Conservation (phyloP, 2,329 filamentous ascomycete genomes). For the Trichoderma lentiforme region DNA sequence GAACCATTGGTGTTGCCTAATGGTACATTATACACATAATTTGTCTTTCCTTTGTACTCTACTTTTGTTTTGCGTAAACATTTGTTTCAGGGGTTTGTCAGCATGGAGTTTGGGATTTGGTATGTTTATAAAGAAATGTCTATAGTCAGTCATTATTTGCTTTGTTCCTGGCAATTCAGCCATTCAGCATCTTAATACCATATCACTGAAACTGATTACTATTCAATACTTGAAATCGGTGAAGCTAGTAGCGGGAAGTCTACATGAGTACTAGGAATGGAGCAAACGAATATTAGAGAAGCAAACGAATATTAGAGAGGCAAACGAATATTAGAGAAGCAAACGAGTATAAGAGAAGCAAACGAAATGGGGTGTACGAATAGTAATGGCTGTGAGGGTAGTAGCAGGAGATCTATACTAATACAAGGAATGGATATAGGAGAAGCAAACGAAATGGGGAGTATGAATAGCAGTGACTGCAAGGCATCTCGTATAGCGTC, state of each 20-base stretch:
- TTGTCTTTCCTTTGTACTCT: not conserved
- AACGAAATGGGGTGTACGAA: too few relatives aligned
- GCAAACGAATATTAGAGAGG: too few relatives aligned
- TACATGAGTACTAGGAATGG: not conserved
- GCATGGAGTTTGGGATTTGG: not conserved
- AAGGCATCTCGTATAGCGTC: not conserved
- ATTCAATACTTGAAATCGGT: not conserved
- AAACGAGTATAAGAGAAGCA: too few relatives aligned
- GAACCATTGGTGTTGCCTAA: slow-evolving; percentile 17
- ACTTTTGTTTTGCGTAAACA: not conserved
- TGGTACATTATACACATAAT: not conserved
- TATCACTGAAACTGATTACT: not conserved
- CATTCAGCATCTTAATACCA: not conserved
- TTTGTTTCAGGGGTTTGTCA: not conserved
- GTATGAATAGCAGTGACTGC: not conserved
- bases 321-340: too few relatives aligned
- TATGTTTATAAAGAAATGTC: not conserved
- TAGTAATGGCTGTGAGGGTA: not conserved
- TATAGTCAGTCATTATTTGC: not conserved
- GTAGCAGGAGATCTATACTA: not conserved
- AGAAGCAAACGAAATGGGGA: not conserved
- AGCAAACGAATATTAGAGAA: too few relatives aligned
- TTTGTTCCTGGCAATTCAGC: not conserved
- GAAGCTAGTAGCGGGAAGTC: not conserved
- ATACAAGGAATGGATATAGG: not conserved